Evolutionary conservation across 225 moss, liverwort and hornwort species (phyloP).

Genomic region (Pleurozium schreberi): DNA sequence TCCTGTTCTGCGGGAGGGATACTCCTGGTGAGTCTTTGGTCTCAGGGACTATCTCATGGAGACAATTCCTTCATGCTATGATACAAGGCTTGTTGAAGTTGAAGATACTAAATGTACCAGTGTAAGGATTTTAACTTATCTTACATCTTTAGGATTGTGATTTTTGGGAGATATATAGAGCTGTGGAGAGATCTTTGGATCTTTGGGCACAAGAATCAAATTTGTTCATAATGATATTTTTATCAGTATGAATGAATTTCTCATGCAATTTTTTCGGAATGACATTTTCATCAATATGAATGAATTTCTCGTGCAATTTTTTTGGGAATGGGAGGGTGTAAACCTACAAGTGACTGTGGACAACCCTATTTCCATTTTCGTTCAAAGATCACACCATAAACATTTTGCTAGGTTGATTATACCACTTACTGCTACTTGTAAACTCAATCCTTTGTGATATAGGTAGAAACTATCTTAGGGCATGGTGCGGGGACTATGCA

Average conservation of each 20-base stretch:
- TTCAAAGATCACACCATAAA: background rate
- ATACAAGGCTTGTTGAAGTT: background rate
- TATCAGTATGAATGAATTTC: background rate
- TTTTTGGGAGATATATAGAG: background rate
- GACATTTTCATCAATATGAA: too few species aligned
- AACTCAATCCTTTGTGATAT: background rate
- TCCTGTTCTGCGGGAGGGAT: background rate
- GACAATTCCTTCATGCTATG: background rate
- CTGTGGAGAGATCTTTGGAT: background rate
- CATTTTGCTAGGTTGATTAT: background rate
- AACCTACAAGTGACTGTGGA: background rate
- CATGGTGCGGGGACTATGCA: too few species aligned
- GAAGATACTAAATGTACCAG: background rate
- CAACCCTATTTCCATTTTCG: background rate
- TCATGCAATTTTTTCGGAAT: background rate
- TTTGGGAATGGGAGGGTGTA: background rate
- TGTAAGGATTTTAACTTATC: background rate
- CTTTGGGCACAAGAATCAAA: background rate
- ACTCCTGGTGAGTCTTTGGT: background rate
- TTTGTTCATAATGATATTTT: background rate
- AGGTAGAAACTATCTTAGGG: too few species aligned
- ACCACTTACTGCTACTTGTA: background rate
- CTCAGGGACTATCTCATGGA: background rate
- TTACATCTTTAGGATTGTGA: background rate
- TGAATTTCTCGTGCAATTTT: too few species aligned